phyloP scores from a whole-genome alignment of 768 basidiomycete genomes.

The Lactarius akahatsu region DNA sequence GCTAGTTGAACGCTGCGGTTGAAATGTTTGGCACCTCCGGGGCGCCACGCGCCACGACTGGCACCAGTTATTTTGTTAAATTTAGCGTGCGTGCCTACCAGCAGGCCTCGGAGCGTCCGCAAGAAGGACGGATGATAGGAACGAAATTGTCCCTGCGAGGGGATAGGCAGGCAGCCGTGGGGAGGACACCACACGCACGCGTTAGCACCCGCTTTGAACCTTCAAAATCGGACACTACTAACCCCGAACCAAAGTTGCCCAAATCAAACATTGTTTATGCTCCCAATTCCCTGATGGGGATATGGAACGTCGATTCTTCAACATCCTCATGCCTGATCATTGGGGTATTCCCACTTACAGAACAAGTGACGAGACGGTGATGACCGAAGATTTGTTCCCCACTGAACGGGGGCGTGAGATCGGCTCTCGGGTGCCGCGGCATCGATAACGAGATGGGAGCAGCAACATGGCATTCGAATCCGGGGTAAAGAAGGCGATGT shows the following conservation, averaged over 20 bases:
- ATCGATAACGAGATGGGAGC: constrained; percentile 21
- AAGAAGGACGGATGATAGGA: neutral
- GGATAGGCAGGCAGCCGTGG: neutral
- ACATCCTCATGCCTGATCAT: constrained; percentile 1
- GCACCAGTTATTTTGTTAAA: neutral
- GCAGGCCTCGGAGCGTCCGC: neutral
- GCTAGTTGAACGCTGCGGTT: neutral
- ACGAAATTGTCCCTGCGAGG: neutral
- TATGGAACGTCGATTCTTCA: neutral
- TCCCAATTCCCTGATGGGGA: neutral
- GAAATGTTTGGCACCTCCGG: neutral
- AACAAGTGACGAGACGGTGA: constrained; percentile 13
- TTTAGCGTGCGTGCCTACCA: neutral
- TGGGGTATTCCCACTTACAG: neutral
- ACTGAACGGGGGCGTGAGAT: neutral
- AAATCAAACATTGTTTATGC: constrained; percentile 6
- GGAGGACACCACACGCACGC: constrained; percentile 15
- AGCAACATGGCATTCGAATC: constrained; percentile 12
- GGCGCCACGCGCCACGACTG: neutral
- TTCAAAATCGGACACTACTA: constrained; percentile 2
- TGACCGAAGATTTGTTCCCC: constrained; percentile 3
- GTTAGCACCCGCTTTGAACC: neutral
- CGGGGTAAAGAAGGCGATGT: constrained; percentile 15
- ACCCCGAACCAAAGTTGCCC: neutral
- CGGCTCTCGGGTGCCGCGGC: neutral